These are phyloP conservation scores for Coniochaeta prunicola DNA, from an alignment of 2,329 filamentous ascomycete genomes.

Conservation along the genomic window DNA sequence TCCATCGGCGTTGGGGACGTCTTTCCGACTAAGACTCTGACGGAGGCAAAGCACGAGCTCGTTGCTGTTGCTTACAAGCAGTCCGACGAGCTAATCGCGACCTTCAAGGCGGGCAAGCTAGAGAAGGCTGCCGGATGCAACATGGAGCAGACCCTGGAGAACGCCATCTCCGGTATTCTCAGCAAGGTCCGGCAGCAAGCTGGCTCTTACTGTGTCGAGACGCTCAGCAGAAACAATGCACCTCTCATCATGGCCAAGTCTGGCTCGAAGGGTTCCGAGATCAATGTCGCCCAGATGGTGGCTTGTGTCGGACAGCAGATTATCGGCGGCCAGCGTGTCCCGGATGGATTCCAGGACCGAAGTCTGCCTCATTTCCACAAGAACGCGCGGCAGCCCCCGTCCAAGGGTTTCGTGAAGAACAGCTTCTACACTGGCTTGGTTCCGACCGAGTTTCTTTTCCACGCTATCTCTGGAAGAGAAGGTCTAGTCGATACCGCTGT, in stretches of 20 bases:
- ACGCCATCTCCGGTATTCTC: constrained; percentile 81
- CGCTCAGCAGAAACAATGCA: constrained; percentile 84
- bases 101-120: constrained; percentile 73
- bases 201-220: constrained; percentile 83
- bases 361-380: constrained; percentile 94
- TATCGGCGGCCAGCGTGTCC: constrained; percentile 86
- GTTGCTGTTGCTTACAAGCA: constrained; percentile 72
- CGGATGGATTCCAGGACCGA: constrained; percentile 93
- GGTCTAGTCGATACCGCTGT: constrained; percentile 97
- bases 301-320: constrained; percentile 96
- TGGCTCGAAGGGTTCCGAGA: constrained; percentile 91
- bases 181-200: constrained; percentile 88
- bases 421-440: constrained; percentile 92
- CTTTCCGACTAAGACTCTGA: constrained; percentile 68
- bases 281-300: constrained; percentile 99
- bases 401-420: constrained; percentile 94
- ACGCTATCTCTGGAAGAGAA: constrained; percentile 97
- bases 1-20: constrained; percentile 96
- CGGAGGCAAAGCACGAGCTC: constrained; percentile 65
- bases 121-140: constrained; percentile 85
- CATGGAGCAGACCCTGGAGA: constrained; percentile 87
- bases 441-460: constrained; percentile 92
- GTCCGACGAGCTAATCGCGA: constrained; percentile 75
- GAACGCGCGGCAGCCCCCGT: constrained; percentile 81
- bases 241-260: constrained; percentile 96